These are phyloP conservation scores for Stachybotrys elegans DNA, from an alignment of 2,329 filamentous ascomycete genomes.

Conservation along the genomic window DNA sequence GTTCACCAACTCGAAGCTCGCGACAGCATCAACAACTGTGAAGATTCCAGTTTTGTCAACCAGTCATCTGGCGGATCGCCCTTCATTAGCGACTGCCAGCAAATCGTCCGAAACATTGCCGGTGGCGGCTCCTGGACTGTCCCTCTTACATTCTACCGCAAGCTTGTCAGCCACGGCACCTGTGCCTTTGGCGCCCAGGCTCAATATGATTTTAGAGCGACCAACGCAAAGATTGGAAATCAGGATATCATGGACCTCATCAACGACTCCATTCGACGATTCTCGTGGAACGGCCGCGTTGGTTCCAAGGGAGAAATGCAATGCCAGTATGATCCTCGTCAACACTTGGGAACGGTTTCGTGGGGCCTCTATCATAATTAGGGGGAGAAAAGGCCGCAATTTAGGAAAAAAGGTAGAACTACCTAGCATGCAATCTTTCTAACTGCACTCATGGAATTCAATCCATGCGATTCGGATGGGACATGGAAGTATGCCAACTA, in stretches of 20 bases:
- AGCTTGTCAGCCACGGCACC: slow-evolving; percentile 2
- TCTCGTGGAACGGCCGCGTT: slow-evolving; percentile 1
- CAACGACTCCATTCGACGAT: slow-evolving; percentile 3
- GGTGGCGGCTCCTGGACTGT: not conserved
- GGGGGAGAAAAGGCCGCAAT: no score
- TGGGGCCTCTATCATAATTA: slow-evolving; percentile 1
- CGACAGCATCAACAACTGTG: slow-evolving; percentile 1
- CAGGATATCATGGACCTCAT: slow-evolving; percentile 3
- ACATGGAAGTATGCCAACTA: no score
- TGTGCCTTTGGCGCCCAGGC: not conserved
- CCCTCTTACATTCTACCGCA: not conserved
- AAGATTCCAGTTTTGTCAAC: slow-evolving; percentile 1
- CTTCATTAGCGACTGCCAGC: slow-evolving; percentile 3
- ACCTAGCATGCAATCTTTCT: no score
- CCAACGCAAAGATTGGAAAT: slow-evolving; percentile 2
- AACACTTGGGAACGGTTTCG: not conserved
- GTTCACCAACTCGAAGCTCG: not conserved
- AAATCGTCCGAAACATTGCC: not conserved
- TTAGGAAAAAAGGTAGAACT: no score
- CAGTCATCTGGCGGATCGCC: slow-evolving; percentile 2
- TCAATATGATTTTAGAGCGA: not conserved
- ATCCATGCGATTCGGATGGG: no score
- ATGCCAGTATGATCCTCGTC: not conserved
- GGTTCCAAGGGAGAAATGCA: not conserved
- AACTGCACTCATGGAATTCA: no score